Evolutionary conservation across 306 rosid species (phyloP).

Genomic region (Ziziphus jujuba): DNA sequence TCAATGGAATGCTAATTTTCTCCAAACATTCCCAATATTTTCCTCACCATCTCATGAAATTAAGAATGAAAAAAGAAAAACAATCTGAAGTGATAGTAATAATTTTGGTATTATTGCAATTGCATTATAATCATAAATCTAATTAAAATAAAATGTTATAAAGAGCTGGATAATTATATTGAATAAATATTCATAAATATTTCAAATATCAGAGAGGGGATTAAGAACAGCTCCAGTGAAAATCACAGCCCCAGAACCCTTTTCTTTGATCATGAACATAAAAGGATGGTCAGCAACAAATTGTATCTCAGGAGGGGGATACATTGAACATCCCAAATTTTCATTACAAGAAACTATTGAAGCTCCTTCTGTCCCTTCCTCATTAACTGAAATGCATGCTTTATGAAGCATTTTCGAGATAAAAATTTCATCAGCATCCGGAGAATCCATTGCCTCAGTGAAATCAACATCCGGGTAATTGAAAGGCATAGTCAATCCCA

Average conservation of each 20-base stretch:
- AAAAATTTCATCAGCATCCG: too few relatives aligned
- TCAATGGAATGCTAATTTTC: too few relatives aligned
- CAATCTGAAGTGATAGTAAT: too few relatives aligned
- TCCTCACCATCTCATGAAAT: too few relatives aligned
- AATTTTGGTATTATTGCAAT: too few relatives aligned
- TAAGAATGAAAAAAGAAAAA: too few relatives aligned
- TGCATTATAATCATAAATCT: too few relatives aligned
- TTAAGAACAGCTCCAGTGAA: constrained; percentile 11
- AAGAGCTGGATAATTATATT: too few relatives aligned
- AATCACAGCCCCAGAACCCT: background rate
- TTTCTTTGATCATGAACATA: constrained; percentile 30
- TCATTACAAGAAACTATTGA: constrained; percentile 2
- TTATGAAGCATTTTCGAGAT: constrained; percentile 3
- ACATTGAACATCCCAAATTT: rapidly evolving
- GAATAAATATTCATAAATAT: too few relatives aligned
- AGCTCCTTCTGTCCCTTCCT: constrained; percentile 33
- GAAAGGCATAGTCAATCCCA: constrained; percentile 25
- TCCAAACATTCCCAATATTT: too few relatives aligned
- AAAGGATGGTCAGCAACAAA: constrained; percentile 40
- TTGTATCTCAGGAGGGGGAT: background rate
- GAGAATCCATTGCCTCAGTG: constrained; percentile 7
- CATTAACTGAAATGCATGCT: constrained; percentile 22
- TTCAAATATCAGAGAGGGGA: too few relatives aligned
- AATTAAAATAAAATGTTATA: too few relatives aligned
- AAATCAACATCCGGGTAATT: background rate